Evolutionary conservation across 352 stramenopile genomes (phyloP).

Genomic region (Pythium oligandrum): DNA sequence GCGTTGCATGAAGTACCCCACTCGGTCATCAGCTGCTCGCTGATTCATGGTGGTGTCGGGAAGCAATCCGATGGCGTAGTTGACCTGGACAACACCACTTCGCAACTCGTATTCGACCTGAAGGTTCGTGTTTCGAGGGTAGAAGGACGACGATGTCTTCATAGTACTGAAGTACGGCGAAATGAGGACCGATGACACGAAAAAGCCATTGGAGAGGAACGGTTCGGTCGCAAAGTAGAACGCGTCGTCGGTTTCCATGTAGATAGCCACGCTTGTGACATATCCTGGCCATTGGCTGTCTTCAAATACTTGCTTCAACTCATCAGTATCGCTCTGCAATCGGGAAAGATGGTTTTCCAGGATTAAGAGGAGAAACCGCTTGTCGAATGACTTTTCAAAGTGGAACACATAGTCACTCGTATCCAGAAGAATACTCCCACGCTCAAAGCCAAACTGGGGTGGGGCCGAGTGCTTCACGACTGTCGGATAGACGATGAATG

Average conservation of each 20-base stretch:
- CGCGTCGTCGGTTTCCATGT: slow-evolving; percentile 49
- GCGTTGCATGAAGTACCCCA: slow-evolving; percentile 74
- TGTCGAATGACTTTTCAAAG: slow-evolving; percentile 44
- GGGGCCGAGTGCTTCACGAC: slow-evolving; percentile 54
- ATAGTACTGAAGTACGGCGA: slow-evolving; percentile 32
- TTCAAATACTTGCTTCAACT: slow-evolving; percentile 52
- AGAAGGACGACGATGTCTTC: slow-evolving; percentile 24
- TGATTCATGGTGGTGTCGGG: slow-evolving; percentile 50
- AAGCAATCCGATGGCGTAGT: slow-evolving; percentile 69
- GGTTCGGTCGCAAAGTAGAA: slow-evolving; percentile 44
- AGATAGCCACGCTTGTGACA: slow-evolving; percentile 45
- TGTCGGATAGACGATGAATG: slow-evolving; percentile 69
- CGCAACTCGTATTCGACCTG: slow-evolving; percentile 72
- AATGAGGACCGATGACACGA: slow-evolving; percentile 44
- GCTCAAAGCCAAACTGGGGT: slow-evolving; percentile 31
- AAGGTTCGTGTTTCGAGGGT: slow-evolving; percentile 65
- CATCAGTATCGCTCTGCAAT: slow-evolving; percentile 28
- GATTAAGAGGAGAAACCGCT: slow-evolving; percentile 37
- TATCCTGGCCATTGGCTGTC: slow-evolving; percentile 66
- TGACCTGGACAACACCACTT: slow-evolving; percentile 45
- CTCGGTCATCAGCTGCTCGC: slow-evolving; percentile 63
- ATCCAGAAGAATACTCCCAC: slow-evolving; percentile 48
- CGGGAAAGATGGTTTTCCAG: slow-evolving; percentile 52
- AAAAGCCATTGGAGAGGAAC: slow-evolving; percentile 75
- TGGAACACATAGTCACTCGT: slow-evolving; percentile 65